Percentiles rank a stretch among this genome's conserved stretches.
Evolutionary conservation across 345 rosid species (phyloP).

Genomic region (Citrus unshiu): DNA sequence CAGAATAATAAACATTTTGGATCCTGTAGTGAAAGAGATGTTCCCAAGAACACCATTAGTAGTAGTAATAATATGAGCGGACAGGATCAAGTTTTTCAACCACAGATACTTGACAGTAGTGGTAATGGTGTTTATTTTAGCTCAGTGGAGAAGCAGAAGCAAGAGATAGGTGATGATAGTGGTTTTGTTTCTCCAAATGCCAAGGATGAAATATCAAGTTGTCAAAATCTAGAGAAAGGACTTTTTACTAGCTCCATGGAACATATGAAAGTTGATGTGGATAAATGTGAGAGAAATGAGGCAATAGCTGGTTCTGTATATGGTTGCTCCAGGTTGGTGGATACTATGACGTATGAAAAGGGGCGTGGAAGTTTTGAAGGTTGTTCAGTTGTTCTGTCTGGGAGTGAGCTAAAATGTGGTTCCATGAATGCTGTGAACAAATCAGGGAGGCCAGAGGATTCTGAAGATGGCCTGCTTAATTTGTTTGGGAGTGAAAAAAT

Average conservation of each 20-base stretch:
- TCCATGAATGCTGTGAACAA: constrained; percentile 4
- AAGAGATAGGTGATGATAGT: constrained; percentile 3
- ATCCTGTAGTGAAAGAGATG: constrained; percentile 17
- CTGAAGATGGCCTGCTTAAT: constrained; percentile 20
- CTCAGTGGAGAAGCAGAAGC: constrained; percentile 18
- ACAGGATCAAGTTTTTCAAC: constrained; percentile 10
- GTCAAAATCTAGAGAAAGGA: constrained; percentile 16
- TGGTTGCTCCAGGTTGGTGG: not conserved
- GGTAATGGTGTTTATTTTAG: constrained; percentile 1
- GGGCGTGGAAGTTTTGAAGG: constrained; percentile 17
- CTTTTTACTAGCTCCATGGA: constrained; percentile 18
- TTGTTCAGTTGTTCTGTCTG: not conserved
- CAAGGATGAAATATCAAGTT: not conserved
- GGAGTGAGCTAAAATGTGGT: constrained; percentile 10
- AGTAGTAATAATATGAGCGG: not conserved
- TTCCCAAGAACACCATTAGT: not conserved
- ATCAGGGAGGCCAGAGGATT: constrained; percentile 16
- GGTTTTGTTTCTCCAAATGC: constrained; percentile 10
- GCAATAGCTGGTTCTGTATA: constrained; percentile 11
- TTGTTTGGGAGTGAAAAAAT: constrained; percentile 24
- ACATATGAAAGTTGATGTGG: constrained; percentile 12
- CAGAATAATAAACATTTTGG: constrained; percentile 1
- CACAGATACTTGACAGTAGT: not conserved
- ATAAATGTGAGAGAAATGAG: constrained; percentile 15
- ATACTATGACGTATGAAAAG: constrained; percentile 3